These are phyloP conservation scores for Collybia mongolica DNA, from an alignment of 768 basidiomycete species.

Conservation along the genomic window DNA sequence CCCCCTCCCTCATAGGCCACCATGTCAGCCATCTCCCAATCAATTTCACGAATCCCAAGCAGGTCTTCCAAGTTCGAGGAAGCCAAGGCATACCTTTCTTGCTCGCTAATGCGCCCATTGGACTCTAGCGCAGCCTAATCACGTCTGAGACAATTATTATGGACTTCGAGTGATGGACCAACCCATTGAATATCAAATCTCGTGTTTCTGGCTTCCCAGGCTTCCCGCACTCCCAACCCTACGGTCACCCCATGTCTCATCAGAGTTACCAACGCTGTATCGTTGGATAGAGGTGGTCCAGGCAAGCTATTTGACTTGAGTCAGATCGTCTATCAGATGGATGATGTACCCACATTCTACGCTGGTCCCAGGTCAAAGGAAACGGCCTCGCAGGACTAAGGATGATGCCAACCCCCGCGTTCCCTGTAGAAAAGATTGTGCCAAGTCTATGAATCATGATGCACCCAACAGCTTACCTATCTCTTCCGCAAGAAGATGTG, in stretches of 20 bases:
- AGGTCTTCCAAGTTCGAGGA: slow-evolving; percentile 43
- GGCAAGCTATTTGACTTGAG: slow-evolving; percentile 45
- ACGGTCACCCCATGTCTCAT: slow-evolving; percentile 75
- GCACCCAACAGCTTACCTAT: slow-evolving; percentile 39
- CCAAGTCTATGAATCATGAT: neutral
- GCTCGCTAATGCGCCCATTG: slow-evolving; percentile 38
- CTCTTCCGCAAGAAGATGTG: slow-evolving; percentile 65
- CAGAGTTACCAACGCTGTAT: slow-evolving; percentile 61
- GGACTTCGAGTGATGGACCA: slow-evolving; percentile 18
- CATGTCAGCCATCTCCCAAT: slow-evolving; percentile 49
- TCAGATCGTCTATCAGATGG: neutral
- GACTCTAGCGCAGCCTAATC: slow-evolving; percentile 46
- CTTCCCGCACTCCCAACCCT: slow-evolving; percentile 65
- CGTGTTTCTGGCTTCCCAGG: slow-evolving; percentile 73
- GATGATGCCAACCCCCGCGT: slow-evolving; percentile 49
- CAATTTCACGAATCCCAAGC: slow-evolving; percentile 36
- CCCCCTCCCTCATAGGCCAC: slow-evolving; percentile 63
- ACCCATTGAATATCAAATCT: slow-evolving; percentile 84
- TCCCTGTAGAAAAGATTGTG: slow-evolving; percentile 28
- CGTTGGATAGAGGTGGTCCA: slow-evolving; percentile 71
- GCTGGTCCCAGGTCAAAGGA: slow-evolving; percentile 72
- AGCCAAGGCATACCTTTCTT: slow-evolving; percentile 41
- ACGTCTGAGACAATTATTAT: neutral
- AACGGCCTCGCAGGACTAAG: slow-evolving; percentile 60
- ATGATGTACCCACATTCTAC: slow-evolving; percentile 49